phyloP scores from a whole-genome alignment of 495 filamentous ascomycete species.

The Hapsidospora chrysogenum region DNA sequence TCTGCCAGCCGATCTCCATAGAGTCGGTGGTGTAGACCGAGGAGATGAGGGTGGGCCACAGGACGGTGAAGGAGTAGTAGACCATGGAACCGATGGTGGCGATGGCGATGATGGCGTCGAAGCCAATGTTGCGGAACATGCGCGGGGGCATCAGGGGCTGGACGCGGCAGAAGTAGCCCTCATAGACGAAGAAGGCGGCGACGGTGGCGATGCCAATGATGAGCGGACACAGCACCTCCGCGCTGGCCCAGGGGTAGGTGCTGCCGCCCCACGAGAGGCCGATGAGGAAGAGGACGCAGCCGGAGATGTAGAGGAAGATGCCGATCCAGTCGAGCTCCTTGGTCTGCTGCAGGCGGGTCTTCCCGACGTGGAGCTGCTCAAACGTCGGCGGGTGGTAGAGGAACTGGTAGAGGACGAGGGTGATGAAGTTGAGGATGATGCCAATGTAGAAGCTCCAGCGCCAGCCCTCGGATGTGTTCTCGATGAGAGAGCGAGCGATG shows the following conservation, averaged over 20 bases:
- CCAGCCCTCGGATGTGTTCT: slow-evolving; percentile 16
- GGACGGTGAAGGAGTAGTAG: slow-evolving; percentile 14
- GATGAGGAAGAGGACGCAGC: slow-evolving; percentile 22
- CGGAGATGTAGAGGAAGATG: slow-evolving; percentile 15
- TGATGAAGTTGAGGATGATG: slow-evolving; percentile 18
- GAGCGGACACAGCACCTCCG: slow-evolving; percentile 23
- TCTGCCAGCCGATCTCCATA: slow-evolving; percentile 11
- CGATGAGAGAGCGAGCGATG: slow-evolving; percentile 17
- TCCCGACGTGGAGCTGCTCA: slow-evolving; percentile 10
- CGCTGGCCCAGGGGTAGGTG: slow-evolving; percentile 24
- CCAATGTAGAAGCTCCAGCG: slow-evolving; percentile 25
- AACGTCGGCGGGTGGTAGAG: slow-evolving; percentile 18
- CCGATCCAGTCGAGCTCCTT: slow-evolving; percentile 25
- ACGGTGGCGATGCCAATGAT: slow-evolving; percentile 21
- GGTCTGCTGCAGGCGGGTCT: slow-evolving; percentile 9
- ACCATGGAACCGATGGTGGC: slow-evolving; percentile 12
- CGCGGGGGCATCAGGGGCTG: slow-evolving; percentile 17
- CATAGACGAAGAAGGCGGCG: slow-evolving; percentile 22
- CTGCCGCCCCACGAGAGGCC: slow-evolving; percentile 33
- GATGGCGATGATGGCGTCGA: slow-evolving; percentile 17
- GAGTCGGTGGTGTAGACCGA: slow-evolving; percentile 12
- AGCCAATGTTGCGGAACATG: slow-evolving; percentile 23
- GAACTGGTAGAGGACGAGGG: slow-evolving; percentile 17
- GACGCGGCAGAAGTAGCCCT: slow-evolving; percentile 16
- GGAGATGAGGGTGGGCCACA: slow-evolving; percentile 13